These are phyloP conservation scores for Sclerotinia subarctica DNA, from an alignment of 2,329 filamentous ascomycete species.

Conservation along the genomic window DNA sequence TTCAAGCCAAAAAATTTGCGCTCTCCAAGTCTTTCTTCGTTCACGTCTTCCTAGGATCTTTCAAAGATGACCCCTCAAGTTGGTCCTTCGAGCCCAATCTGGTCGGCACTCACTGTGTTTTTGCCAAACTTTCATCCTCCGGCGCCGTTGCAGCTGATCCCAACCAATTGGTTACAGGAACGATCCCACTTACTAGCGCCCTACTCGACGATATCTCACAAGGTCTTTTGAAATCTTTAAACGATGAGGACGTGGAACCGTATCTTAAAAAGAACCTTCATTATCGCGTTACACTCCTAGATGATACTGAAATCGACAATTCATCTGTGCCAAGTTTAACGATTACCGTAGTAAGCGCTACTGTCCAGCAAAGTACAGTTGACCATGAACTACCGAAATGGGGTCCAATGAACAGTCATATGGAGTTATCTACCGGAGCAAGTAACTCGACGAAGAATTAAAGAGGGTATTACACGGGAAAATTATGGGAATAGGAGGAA, in stretches of 20 bases:
- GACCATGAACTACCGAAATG: conserved; percentile 17
- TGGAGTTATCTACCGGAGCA: neutral
- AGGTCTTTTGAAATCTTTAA: conserved; percentile 37
- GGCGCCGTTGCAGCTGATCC: conserved; percentile 23
- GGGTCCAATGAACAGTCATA: conserved; percentile 1
- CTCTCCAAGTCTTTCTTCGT: conserved; percentile 61
- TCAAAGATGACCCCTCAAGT: conserved; percentile 26
- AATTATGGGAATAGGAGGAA: neutral
- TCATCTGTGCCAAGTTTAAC: conserved; percentile 30
- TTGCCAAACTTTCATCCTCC: conserved; percentile 35
- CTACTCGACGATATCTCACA: conserved; percentile 38
- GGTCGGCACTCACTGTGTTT: conserved; percentile 39
- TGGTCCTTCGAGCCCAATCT: conserved; percentile 36
- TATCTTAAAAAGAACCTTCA: conserved; percentile 33
- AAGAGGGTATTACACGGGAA: too few relatives aligned
- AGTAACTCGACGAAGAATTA: neutral
- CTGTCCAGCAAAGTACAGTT: neutral
- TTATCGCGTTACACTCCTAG: conserved; percentile 30
- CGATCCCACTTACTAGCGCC: conserved; percentile 45
- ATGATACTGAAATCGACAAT: conserved; percentile 28
- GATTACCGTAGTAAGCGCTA: conserved; percentile 30
- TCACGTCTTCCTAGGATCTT: conserved; percentile 62
- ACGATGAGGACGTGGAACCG: conserved; percentile 28
- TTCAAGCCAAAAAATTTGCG: conserved; percentile 59
- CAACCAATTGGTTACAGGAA: conserved; percentile 40